Base-by-base conservation (phyloP, 164 flowering plant species). In the Sedum album region DNA sequence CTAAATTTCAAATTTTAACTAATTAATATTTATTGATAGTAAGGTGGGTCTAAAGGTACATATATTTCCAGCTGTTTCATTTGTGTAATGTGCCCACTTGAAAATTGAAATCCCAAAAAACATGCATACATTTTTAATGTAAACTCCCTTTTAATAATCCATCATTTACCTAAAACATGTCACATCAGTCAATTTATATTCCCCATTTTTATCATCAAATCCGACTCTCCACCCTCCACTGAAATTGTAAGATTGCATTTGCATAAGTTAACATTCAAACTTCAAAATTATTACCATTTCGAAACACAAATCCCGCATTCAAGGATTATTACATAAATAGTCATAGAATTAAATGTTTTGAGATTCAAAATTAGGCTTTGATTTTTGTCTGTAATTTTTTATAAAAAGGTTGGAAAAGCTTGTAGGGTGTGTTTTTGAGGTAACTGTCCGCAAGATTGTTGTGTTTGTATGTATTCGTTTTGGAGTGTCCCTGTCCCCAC, bases 51-150 rank as follows among this genome's bases (percentile, higher is more conserved):
- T 13, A 44, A 13, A 13, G 0, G 48, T 9, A 17, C 48, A 44
- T 17, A 51, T 51, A 23, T n/a, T 26, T 51, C 57, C 57, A 51
- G 57, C 57, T 51, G 57, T 51, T 51, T 44, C 26, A 51, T n/a
- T 18, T 1, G 57, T 51, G 26, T 51, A 51, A 26, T 51, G 57
- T 51, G 57, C 57, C 57, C 57, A 51, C 28, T 51, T 6, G 25
- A 51, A 51, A 51, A 7, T 51, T 6, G 25, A 51, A 51, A 44
- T 44, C 48, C 13, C 57, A 3, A 3, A n/a, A 51, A n/a, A 51
- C 57, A 51, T 51, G 57, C 57, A 51, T 51, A 14, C 57, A 51
- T 51, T 51, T 51, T 51, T 51, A 51, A 51, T 51, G 23, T 44
- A n/a, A n/a, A n/a, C 26, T 51, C 25, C 5, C 21, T 51, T 51